phyloP scores from a whole-genome alignment of 2,329 filamentous ascomycete species.

The Ramichloridium luteum region DNA sequence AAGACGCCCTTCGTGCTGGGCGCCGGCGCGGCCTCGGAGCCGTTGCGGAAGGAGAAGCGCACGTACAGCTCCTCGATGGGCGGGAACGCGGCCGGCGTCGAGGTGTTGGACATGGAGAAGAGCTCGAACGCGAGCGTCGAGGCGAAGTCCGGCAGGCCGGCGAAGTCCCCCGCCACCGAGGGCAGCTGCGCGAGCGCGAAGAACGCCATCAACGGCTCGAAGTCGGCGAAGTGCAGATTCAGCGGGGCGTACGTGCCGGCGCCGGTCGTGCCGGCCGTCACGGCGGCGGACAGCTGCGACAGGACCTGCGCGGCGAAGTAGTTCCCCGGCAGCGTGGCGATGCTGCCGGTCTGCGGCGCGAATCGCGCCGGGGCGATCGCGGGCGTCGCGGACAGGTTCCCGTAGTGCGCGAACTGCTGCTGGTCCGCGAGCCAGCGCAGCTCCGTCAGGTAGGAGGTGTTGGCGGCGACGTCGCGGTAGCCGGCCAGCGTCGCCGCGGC shows the following conservation, averaged over 20 bases:
- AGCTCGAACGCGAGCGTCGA: constrained; percentile 42
- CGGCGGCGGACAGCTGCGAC: constrained; percentile 21
- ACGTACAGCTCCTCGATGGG: constrained; percentile 37
- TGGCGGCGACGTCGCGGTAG: constrained; percentile 17
- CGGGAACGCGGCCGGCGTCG: constrained; percentile 25
- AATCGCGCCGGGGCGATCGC: constrained; percentile 16
- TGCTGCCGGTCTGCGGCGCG: constrained; percentile 25
- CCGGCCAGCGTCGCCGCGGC: constrained; percentile 23
- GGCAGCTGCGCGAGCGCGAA: constrained; percentile 35
- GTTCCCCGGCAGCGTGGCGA: constrained; percentile 28
- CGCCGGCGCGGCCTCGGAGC: constrained; percentile 28
- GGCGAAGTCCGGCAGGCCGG: constrained; percentile 36
- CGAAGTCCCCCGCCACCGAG: constrained; percentile 31
- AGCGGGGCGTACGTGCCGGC: constrained; percentile 22
- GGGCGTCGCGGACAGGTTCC: constrained; percentile 28
- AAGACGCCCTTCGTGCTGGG: constrained; percentile 22
- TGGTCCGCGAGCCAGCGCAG: constrained; percentile 37
- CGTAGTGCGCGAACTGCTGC: constrained; percentile 32
- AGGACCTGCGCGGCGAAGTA: constrained; percentile 25
- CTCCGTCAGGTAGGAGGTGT: constrained; percentile 16
- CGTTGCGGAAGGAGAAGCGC: constrained; percentile 46
- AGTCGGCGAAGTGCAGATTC: constrained; percentile 35
- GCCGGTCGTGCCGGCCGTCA: constrained; percentile 18
- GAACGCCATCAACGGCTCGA: constrained; percentile 40
- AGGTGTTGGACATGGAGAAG: constrained; percentile 30